Base-by-base conservation (phyloP, 352 stramenopile genomes). In the Phytophthora melonis region DNA sequence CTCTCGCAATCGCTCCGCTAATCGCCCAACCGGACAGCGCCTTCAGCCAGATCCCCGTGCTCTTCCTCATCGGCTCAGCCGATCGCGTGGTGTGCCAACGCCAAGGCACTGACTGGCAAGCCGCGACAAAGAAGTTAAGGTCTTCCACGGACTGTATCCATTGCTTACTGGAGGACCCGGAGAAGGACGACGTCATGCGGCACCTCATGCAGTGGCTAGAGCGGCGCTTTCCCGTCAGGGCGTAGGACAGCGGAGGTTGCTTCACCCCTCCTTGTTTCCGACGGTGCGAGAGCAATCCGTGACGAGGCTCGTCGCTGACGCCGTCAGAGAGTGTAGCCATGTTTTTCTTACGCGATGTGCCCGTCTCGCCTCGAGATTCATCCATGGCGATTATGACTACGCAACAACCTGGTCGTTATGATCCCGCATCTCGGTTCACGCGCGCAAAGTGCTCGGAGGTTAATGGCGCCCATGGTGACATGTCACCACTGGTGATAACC, bases 331-430 rank as follows among this genome's bases (percentile, higher is more conserved):
- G 8, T 23, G 45, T 52, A 52, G 45, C 45, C 45, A 52, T 13
- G 9, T 52, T 10, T 52, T 52, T 52, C 43, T 21, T 14, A 34
- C 5, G 9, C 27, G 58, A 65, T 63, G 58, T 56, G 49, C 11
- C 19, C 47, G 47, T 3, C 47, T 54, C 19, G 47, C 47, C 47
- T 25, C 47, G 30, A 73, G 66, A 73, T 73, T 73, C 66, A 60
- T 16, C 10, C 13, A 53, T 7, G 16, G 21, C 18, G 19, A 13
- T 54, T 27, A 16, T 43, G 21, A 56, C 52, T 63, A n/a, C 18
- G 25, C 30, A 68, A 73, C 58, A 10, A 39, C 66, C 39, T 49
- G 14, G 39, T 14, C 30, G 10, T 39, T 56, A 14, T 11, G 10
- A 11, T 0, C 19, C 21, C 21, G 49, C 21, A 56, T 56, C 49